phyloP scores from a whole-genome alignment of 2,329 filamentous ascomycete genomes.

The Akanthomyces dipterigenus region DNA sequence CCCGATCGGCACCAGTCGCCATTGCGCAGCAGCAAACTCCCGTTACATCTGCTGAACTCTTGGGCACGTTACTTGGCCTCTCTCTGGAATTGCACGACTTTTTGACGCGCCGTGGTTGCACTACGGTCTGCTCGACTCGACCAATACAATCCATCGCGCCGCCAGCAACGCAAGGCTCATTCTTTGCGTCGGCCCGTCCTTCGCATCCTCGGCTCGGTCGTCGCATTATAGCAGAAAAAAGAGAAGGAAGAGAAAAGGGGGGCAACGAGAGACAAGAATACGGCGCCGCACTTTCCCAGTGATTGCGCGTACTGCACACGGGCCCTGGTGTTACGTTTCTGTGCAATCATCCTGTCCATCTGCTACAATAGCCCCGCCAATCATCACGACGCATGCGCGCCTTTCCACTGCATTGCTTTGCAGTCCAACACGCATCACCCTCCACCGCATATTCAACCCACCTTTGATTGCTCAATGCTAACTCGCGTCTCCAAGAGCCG shows the following conservation, averaged over 20 bases:
- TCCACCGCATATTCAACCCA: not conserved
- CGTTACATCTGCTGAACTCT: not conserved
- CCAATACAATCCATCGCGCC: not conserved
- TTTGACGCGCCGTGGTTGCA: not conserved
- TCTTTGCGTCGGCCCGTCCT: not conserved
- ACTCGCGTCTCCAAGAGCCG: not conserved
- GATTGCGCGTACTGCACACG: not conserved
- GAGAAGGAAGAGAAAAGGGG: not conserved
- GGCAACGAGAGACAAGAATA: not conserved
- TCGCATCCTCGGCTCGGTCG: not conserved
- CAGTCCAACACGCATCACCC: not conserved
- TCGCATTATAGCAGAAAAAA: not conserved
- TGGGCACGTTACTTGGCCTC: not conserved
- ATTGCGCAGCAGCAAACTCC: constrained; percentile 2
- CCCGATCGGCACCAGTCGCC: not conserved
- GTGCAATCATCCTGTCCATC: constrained; percentile 1
- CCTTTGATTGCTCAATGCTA: not conserved
- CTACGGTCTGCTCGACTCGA: not conserved
- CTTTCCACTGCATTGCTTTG: constrained; percentile 5
- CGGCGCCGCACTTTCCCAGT: not conserved
- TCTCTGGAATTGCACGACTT: not conserved
- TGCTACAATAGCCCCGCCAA: constrained; percentile 3
- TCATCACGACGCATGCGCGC: constrained; percentile 1
- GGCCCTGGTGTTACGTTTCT: not conserved
- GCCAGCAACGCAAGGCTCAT: not conserved